These are phyloP conservation scores for Glarea lozoyensis DNA, from an alignment of 495 filamentous ascomycete species.

Conservation along the genomic window DNA sequence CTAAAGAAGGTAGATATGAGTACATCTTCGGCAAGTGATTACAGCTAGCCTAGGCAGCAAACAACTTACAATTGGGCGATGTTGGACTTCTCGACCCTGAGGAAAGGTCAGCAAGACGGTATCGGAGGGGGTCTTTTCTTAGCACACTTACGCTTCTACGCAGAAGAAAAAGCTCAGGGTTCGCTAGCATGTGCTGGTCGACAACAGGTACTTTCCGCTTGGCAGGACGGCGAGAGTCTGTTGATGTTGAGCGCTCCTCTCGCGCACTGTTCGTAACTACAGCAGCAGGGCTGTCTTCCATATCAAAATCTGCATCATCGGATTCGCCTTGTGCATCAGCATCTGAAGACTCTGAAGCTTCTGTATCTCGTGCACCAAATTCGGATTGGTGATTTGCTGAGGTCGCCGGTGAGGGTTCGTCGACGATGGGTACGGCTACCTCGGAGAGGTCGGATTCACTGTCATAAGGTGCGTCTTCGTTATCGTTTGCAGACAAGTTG, in stretches of 20 bases:
- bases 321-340: constrained; percentile 61
- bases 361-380: constrained; percentile 32
- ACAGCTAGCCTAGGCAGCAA: neutral
- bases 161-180: constrained; percentile 94
- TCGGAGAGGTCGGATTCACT: constrained; percentile 47
- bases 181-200: constrained; percentile 76
- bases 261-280: constrained; percentile 34
- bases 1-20: constrained; percentile 16
- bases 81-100: constrained; percentile 42
- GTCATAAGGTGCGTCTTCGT: constrained; percentile 34
- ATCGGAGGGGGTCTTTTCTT: constrained; percentile 39
- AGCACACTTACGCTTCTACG: constrained; percentile 67
- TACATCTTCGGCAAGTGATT: neutral
- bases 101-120: constrained; percentile 19
- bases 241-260: constrained; percentile 57
- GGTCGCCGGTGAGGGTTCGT: constrained; percentile 22
- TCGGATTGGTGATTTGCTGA: constrained; percentile 19
- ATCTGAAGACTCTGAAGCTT: constrained; percentile 40
- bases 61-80: constrained; percentile 38
- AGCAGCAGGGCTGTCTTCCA: constrained; percentile 52
- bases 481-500: constrained; percentile 29
- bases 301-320: constrained; percentile 72
- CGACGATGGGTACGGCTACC: constrained; percentile 29
- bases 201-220: constrained; percentile 71
- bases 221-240: constrained; percentile 49